Percentiles rank a stretch among this genome's conserved stretches.
Conservation (phyloP, 2,329 filamentous ascomycete species). For the Clarireedia homoeocarpa region DNA sequence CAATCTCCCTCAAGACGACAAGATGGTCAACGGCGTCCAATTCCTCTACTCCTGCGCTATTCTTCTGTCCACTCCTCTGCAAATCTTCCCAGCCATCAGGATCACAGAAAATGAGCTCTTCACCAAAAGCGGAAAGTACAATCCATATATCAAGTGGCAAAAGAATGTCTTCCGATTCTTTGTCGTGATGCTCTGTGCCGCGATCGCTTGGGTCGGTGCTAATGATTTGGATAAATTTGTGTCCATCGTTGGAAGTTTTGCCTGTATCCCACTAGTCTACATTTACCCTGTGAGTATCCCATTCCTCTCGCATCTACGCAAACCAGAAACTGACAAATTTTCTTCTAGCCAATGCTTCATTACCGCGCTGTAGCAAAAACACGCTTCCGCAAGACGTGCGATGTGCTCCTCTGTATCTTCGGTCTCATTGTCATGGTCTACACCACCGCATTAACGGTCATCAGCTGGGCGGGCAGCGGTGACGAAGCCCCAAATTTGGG, state of each 20-base stretch:
- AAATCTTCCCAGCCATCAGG: conserved; percentile 95
- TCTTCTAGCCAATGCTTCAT: conserved; percentile 73
- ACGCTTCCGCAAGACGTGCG: conserved; percentile 58
- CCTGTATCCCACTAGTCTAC: conserved; percentile 92
- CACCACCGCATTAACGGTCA: conserved; percentile 77
- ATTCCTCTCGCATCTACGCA: neutral
- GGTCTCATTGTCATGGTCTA: conserved; percentile 85
- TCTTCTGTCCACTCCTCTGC: conserved; percentile 84
- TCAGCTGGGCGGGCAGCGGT: conserved; percentile 68
- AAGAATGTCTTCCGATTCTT: conserved; percentile 97
- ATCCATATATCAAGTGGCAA: conserved; percentile 98
- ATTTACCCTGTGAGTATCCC: conserved; percentile 82
- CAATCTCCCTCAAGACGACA: conserved; percentile 92
- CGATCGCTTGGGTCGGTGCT: conserved; percentile 86
- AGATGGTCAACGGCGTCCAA: conserved; percentile 90
- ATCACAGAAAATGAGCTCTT: conserved; percentile 95
- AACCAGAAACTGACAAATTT: conserved; percentile 6
- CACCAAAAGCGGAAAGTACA: conserved; percentile 91
- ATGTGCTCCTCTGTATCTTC: conserved; percentile 72
- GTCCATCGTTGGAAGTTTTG: conserved; percentile 90
- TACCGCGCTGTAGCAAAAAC: conserved; percentile 70
- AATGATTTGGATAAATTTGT: conserved; percentile 97
- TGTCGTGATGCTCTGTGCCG: conserved; percentile 76
- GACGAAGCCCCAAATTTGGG: conserved; percentile 43
- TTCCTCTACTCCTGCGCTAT: conserved; percentile 98